Evolutionary conservation across 2,329 filamentous ascomycete genomes (phyloP).

Genomic region (Acrodontium crateriforme): DNA sequence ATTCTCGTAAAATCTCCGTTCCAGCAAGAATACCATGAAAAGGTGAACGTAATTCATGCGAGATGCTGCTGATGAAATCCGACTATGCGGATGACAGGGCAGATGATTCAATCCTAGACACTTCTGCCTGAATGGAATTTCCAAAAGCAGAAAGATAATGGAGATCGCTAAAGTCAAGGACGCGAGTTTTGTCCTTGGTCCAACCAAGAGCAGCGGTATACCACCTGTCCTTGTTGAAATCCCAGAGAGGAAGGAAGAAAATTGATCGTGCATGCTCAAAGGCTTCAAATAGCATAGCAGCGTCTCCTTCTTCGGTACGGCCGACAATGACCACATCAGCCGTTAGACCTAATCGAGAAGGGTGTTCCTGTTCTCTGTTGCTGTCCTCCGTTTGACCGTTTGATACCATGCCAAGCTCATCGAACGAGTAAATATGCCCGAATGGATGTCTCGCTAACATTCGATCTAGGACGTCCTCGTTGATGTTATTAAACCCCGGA

Average conservation of each 20-base stretch:
- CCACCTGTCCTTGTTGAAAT: constrained; percentile 10
- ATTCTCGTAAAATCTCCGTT: constrained; percentile 34
- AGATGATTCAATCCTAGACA: constrained; percentile 24
- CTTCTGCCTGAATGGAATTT: constrained; percentile 27
- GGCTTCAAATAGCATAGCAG: neutral
- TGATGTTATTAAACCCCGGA: too few relatives aligned
- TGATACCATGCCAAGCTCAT: neutral
- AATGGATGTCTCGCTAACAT: neutral
- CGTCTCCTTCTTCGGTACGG: neutral
- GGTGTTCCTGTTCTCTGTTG: too few relatives aligned
- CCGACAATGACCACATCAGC: neutral
- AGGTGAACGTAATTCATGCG: constrained; percentile 35
- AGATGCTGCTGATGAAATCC: constrained; percentile 37
- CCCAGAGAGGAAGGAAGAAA: constrained; percentile 37
- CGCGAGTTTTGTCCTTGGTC: constrained; percentile 26
- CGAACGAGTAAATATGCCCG: neutral
- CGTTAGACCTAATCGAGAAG: neutral
- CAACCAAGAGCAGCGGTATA: constrained; percentile 26
- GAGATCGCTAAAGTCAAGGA: constrained; percentile 26
- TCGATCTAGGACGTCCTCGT: neutral
- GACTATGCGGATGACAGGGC: constrained; percentile 33
- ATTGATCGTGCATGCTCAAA: constrained; percentile 21
- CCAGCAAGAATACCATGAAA: constrained; percentile 34
- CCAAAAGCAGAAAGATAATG: constrained; percentile 29
- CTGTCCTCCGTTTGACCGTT: too few relatives aligned